phyloP scores from a whole-genome alignment of 1,284 basidiomycete species.

The Ustilago bromivora region DNA sequence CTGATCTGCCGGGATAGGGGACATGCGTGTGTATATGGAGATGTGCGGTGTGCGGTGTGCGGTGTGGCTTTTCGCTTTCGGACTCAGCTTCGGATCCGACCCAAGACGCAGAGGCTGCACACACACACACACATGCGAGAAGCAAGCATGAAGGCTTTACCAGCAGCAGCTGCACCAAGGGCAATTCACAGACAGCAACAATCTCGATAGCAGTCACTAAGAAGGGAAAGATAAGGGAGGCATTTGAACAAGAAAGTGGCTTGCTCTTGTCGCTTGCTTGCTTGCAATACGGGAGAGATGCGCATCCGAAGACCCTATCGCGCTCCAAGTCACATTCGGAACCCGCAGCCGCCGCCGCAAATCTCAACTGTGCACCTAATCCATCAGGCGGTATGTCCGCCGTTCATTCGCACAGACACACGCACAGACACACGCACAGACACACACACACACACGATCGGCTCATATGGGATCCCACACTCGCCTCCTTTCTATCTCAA shows the following conservation, averaged over 20 bases:
- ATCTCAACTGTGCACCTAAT: background rate
- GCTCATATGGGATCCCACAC: background rate
- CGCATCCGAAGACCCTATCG: slow-evolving; percentile 7
- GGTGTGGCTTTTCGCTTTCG: background rate
- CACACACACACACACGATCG: background rate
- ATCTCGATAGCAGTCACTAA: background rate
- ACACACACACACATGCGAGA: background rate
- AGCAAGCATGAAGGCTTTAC: background rate
- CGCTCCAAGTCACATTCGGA: background rate
- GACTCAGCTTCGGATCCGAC: slow-evolving; percentile 3
- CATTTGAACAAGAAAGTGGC: background rate
- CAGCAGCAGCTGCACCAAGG: no score
- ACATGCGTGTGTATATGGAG: background rate
- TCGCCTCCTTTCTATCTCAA: no score
- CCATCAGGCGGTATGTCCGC: background rate
- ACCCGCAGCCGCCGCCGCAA: background rate
- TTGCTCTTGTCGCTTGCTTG: background rate
- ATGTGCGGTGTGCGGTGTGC: no score
- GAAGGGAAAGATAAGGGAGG: no score
- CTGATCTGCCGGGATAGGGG: background rate
- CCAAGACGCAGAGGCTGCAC: background rate
- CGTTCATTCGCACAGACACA: background rate
- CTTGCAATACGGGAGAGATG: background rate
- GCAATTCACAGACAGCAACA: background rate
- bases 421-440: background rate